Evolutionary conservation across 2,329 filamentous ascomycete species (phyloP), one percentile per base, ranked within the genome.

Genomic region (Nannizziopsis arthrosporioides): DNA sequence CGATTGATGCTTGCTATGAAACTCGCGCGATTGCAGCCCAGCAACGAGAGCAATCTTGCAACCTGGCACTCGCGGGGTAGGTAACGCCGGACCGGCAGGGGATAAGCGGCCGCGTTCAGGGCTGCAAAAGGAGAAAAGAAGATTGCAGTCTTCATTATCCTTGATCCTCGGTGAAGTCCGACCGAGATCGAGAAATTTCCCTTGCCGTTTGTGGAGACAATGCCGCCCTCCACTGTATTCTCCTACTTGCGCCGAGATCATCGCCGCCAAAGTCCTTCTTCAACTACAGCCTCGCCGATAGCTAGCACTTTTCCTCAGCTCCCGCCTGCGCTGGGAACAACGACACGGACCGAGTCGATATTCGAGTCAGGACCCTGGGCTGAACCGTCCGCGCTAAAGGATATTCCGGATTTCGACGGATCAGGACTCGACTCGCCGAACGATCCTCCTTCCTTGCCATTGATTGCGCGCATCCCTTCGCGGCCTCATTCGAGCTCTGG

Each of bases 221-320:
- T 55, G 53, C 43, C 53, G 39, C 52, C 53, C 2, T 51, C 53
- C 19, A 53, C 54, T 2, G 53, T 56, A 8, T 55, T 56, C 22
- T 55, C 54, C 32, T 56, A 56, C 42, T 22, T 53, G 27, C 49
- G 54, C 32, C 53, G 54, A 22, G 54, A 56, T 42, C 53, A 54
- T 22, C 54, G 53, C 34, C 53, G 53, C 35, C 36, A 48, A 8
- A 54, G 50, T 42, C 32, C 51, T 6, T 48, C 54, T 17, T 35
- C 47, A 22, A 31, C 47, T n/a, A 38, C 54, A 22, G 10, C 50
- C 17, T 42, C 49, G 10, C 38, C 42, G 14, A 8, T 38, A 27
- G 7, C 22, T 36, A 45, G 17, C 39, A 58, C 51, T 22, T 59
- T 59, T 48, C 60, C 61, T 12, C 64, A 63, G 48, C 61, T 67